Percentiles rank a stretch among this genome's conserved stretches.
Conservation (phyloP, 202 grass and related monocot species). For the Panicum virgatum region DNA sequence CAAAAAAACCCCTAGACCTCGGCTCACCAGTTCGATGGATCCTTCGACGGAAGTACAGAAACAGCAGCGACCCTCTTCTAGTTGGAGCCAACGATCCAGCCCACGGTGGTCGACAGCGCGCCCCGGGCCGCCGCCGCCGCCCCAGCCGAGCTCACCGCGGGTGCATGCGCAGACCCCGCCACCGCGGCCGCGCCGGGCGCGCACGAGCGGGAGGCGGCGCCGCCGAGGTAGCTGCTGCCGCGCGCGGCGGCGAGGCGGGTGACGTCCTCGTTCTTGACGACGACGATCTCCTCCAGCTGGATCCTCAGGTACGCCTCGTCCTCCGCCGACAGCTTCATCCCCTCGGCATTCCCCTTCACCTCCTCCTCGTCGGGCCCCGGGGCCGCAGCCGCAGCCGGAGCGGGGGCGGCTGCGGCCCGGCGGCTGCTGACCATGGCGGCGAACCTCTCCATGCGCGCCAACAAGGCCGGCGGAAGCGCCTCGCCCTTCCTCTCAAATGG, state of each 20-base stretch:
- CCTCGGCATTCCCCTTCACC: not conserved
- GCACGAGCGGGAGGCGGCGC: not conserved
- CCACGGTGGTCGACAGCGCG: not conserved
- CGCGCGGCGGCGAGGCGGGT: not conserved
- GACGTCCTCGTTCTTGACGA: conserved; percentile 52
- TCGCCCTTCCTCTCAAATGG: not conserved
- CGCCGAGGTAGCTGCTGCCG: not conserved
- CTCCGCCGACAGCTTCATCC: not conserved
- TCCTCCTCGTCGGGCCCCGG: not conserved
- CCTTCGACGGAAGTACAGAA: not conserved
- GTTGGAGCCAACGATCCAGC: conserved; percentile 32
- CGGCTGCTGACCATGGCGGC: conserved; percentile 31
- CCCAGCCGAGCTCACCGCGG: not conserved
- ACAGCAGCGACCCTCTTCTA: conserved; percentile 19
- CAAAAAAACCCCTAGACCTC: not conserved
- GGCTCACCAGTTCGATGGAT: not conserved
- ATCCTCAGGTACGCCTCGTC: conserved; percentile 31
- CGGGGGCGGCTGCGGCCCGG: not conserved
- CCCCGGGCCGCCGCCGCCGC: not conserved
- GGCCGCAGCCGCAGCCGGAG: too few relatives aligned
- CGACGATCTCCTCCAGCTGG: conserved; percentile 54
- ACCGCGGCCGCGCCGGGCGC: not conserved
- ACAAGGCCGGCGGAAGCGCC: not conserved
- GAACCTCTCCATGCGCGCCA: conserved; percentile 45
- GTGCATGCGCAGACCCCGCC: not conserved